Conservation (phyloP, 345 rosid species). For the Litchi chinensis region DNA sequence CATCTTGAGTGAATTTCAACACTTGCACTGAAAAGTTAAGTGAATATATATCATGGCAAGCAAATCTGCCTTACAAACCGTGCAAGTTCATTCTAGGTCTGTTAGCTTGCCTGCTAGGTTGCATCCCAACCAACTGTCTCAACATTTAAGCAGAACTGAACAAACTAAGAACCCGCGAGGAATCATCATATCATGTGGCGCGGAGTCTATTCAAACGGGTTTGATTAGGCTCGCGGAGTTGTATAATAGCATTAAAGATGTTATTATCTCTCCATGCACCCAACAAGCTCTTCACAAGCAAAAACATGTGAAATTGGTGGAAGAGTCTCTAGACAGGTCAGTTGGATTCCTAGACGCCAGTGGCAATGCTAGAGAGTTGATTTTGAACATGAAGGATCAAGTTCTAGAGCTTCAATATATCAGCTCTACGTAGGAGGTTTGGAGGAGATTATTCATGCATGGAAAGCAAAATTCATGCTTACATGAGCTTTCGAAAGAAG, state of each 20-base stretch:
- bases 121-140: constrained; percentile 29
- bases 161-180: constrained; percentile 26
- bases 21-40: too few species aligned
- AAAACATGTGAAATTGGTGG: constrained; percentile 26
- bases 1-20: neutral
- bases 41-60: too few species aligned
- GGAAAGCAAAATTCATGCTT: constrained; percentile 41
- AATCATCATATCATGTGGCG: constrained; percentile 7
- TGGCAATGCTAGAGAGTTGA: constrained; percentile 37
- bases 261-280: constrained; percentile 36
- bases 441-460: constrained; percentile 33
- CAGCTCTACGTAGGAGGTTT: constrained; percentile 47
- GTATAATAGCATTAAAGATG: constrained; percentile 34
- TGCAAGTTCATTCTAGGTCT: constrained; percentile 44
- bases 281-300: constrained; percentile 32
- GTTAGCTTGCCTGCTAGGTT: constrained; percentile 51
- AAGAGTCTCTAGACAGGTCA: constrained; percentile 44
- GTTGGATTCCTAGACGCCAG: constrained; percentile 46
- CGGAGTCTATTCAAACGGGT: constrained; percentile 30
- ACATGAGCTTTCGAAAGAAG: constrained; percentile 60
- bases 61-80: constrained; percentile 4
- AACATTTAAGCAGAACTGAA: constrained; percentile 28
- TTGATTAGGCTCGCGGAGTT: constrained; percentile 39
- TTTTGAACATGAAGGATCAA: constrained; percentile 42
- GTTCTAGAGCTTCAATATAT: constrained; percentile 42